Conservation (phyloP, 129 eudicot species). For the Apium graveolens region DNA sequence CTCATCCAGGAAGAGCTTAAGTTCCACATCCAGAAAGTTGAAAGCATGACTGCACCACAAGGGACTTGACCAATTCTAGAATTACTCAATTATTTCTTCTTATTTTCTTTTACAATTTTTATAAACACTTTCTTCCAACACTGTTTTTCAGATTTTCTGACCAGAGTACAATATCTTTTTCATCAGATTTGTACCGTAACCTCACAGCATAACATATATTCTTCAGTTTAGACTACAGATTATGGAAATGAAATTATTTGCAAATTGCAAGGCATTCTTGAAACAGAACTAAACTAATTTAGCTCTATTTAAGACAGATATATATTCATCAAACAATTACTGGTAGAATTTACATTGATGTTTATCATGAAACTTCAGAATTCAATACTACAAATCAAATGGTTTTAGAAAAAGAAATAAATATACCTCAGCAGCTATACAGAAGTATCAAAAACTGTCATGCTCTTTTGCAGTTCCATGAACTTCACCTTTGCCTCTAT, state of each 20-base stretch:
- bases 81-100: not conserved
- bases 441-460: not conserved
- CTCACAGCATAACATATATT: slow-evolving; percentile 4
- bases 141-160: slow-evolving; percentile 6
- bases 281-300: not conserved
- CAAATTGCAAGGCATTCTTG: not conserved
- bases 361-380: not conserved
- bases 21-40: slow-evolving; percentile 61
- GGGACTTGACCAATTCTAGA: slow-evolving; percentile 12
- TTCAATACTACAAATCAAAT: not conserved
- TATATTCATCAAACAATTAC: not conserved
- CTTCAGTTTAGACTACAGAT: not conserved
- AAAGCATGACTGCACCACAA: slow-evolving; percentile 19
- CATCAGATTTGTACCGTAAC: slow-evolving; percentile 9
- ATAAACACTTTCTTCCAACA: not conserved
- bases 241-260: slow-evolving; percentile 1
- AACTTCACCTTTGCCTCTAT: too few relatives aligned
- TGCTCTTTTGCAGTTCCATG: not conserved
- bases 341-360: too few relatives aligned
- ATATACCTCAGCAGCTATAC: not conserved
- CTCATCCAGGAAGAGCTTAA: slow-evolving; percentile 81
- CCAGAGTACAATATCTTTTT: not conserved
- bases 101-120: not conserved
- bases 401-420: not conserved
- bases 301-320: not conserved